Base-by-base conservation (phyloP, 495 filamentous ascomycete species). In the Penicillium tannophilum region DNA sequence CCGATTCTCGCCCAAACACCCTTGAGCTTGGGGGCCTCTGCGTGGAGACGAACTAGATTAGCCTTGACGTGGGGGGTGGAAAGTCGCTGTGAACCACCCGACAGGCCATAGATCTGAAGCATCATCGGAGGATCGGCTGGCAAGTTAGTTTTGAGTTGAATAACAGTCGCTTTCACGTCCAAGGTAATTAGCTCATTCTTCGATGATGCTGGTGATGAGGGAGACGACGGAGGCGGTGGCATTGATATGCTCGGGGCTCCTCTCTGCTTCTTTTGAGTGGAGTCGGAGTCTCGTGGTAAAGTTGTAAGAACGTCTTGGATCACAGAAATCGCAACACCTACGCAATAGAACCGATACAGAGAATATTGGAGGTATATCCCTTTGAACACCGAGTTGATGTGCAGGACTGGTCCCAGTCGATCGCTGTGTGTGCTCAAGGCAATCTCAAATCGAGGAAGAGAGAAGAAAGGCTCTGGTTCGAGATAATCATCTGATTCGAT, bases 261-360 rank as follows among this genome's bases (percentile, higher is more conserved):
- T 26, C 54, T 65, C 6, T 55, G 23, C 39, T 65, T 67, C 8
- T 28, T 48, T 45, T 52, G 16, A 45, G 59, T 20, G 64, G 11
- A 19, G 54, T 33, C 39, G 26, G 46, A 31, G 24, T 64, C 60
- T 9, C 54, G 59, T 26, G 71, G 56, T 0, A 77, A 76, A 36
- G 76, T 80, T 63, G 83, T 76, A 67, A 97, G 90, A 6, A 92
- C 90, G 57, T 87, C 86, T 53, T 82, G 81, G 12, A 98, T 72
- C 9, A 95, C 89, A 56, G 85, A 87, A 20, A 81, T 72, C 28
- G 95, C 95, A 48, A 98, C 83, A 11, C 88, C 89, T 28, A 93
- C 79, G n/a, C 92, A 87, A 66, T 97, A 98, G 66, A 96, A 93
- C 6, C 93, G 87, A 69, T 95, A 97, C 1, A 99, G 81, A 4